These are phyloP conservation scores for Irpex lacteus DNA, from an alignment of 1,284 basidiomycete genomes.

Conservation along the genomic window DNA sequence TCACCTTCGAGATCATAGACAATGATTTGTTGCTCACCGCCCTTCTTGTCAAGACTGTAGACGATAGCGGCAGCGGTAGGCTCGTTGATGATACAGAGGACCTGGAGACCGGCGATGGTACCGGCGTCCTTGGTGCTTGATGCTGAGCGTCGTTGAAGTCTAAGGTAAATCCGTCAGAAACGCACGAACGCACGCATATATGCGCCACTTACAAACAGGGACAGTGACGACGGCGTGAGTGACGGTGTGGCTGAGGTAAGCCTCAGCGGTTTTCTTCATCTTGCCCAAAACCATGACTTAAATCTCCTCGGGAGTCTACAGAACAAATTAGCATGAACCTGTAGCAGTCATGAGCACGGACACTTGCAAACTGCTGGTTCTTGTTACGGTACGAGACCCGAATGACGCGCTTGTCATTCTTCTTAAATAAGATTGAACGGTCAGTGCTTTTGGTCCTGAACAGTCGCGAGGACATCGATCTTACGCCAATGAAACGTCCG, in stretches of 20 bases:
- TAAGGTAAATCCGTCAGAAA: not conserved
- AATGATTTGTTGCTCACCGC: slow-evolving; percentile 89
- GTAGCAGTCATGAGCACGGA: not conserved
- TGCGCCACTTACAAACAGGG: slow-evolving; percentile 70
- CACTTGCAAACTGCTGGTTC: slow-evolving; percentile 76
- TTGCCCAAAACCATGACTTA: slow-evolving; percentile 94
- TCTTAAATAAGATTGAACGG: slow-evolving; percentile 85
- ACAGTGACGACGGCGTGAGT: slow-evolving; percentile 98
- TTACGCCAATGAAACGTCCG: slow-evolving; percentile 96
- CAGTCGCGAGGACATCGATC: slow-evolving; percentile 74
- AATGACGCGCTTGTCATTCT: slow-evolving; percentile 85
- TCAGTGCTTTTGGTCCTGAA: slow-evolving; percentile 87
- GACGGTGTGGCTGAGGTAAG: slow-evolving; percentile 95
- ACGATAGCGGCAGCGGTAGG: slow-evolving; percentile 98
- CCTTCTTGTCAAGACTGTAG: slow-evolving; percentile 97
- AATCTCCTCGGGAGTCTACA: slow-evolving; percentile 91
- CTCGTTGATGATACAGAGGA: slow-evolving; percentile 99
- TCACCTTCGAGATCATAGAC: slow-evolving; percentile 91
- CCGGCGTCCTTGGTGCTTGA: slow-evolving; percentile 99
- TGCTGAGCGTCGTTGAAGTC: slow-evolving; percentile 97
- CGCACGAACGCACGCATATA: not conserved
- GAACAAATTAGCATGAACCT: slow-evolving; percentile 54
- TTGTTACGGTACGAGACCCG: slow-evolving; percentile 86
- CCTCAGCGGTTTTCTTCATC: slow-evolving; percentile 99
- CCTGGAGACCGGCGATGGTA: slow-evolving; percentile 92